These are phyloP conservation scores for Rhizopogon vulgaris DNA, from an alignment of 768 basidiomycete species.

Conservation along the genomic window DNA sequence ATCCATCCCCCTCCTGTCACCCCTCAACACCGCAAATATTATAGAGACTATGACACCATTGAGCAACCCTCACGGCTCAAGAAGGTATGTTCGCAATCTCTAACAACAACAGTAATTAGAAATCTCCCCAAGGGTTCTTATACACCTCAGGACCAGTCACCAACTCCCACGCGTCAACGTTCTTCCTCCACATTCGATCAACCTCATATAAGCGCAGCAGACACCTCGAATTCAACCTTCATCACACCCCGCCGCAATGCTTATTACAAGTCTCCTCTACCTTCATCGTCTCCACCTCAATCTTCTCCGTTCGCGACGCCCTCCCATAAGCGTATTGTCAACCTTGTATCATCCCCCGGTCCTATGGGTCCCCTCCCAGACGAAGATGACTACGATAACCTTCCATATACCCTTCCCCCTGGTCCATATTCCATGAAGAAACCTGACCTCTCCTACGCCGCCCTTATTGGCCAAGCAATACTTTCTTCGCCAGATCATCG, in stretches of 20 bases:
- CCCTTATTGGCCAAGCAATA: constrained; percentile 92
- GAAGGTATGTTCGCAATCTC: constrained; percentile 14
- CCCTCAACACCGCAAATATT: constrained; percentile 57
- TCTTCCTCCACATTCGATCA: constrained; percentile 25
- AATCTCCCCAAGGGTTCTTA: constrained; percentile 11
- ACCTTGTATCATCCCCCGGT: constrained; percentile 81
- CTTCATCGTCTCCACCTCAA: constrained; percentile 54
- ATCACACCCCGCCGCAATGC: constrained; percentile 45
- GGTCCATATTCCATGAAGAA: constrained; percentile 78
- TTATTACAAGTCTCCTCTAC: constrained; percentile 43
- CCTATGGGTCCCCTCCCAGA: constrained; percentile 62
- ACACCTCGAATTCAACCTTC: constrained; percentile 33
- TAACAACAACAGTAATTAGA: constrained; percentile 1
- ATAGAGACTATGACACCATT: constrained; percentile 36
- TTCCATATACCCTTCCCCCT: constrained; percentile 75
- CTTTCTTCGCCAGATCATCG: constrained; percentile 77
- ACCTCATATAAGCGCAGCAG: constrained; percentile 22
- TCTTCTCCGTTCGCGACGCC: constrained; percentile 65
- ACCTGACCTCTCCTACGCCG: constrained; percentile 89
- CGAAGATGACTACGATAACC: constrained; percentile 58
- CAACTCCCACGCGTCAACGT: constrained; percentile 34
- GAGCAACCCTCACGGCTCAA: constrained; percentile 27
- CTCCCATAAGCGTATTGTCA: constrained; percentile 45
- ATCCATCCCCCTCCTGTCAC: constrained; percentile 38
- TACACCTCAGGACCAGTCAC: constrained; percentile 37